Conservation (phyloP, 2,329 filamentous ascomycete species). For the Colletotrichum orchidophilum region DNA sequence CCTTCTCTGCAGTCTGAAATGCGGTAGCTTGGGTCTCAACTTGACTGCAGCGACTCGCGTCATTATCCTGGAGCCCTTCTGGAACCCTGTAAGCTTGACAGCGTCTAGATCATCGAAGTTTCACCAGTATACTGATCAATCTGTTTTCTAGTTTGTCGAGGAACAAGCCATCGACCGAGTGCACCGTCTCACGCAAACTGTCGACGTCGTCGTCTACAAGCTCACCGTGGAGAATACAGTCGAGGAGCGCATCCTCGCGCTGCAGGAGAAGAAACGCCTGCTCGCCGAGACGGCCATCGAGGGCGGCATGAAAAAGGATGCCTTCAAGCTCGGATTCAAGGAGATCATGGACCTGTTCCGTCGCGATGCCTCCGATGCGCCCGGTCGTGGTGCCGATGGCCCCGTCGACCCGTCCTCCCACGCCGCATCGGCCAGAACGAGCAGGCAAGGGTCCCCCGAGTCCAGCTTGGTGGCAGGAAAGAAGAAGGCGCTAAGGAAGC, state of each 20-base stretch:
- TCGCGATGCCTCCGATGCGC: constrained; percentile 10
- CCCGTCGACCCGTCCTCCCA: constrained; percentile 15
- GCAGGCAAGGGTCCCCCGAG: constrained; percentile 25
- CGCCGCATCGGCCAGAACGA: constrained; percentile 8
- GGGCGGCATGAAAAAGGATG: constrained; percentile 75
- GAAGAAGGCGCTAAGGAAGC: constrained; percentile 44
- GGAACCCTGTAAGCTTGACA: constrained; percentile 81
- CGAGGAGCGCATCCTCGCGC: constrained; percentile 91
- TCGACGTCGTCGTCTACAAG: constrained; percentile 95
- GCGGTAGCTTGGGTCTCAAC: constrained; percentile 91
- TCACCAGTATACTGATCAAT: constrained; percentile 20
- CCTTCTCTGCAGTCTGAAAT: constrained; percentile 92
- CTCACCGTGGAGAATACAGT: constrained; percentile 88
- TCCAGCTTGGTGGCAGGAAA: constrained; percentile 9
- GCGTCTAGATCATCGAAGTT: neutral
- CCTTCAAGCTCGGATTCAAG: constrained; percentile 87
- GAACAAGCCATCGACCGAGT: constrained; percentile 99
- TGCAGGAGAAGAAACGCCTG: constrained; percentile 93
- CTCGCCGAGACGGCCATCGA: constrained; percentile 94
- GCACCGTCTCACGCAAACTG: constrained; percentile 95
- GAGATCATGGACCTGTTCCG: constrained; percentile 91
- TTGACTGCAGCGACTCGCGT: constrained; percentile 93
- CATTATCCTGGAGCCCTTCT: constrained; percentile 96
- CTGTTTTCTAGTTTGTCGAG: constrained; percentile 79
- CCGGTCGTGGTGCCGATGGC: neutral